phyloP scores from a whole-genome alignment of 306 rosid species.

The Erythrophleum fordii region DNA sequence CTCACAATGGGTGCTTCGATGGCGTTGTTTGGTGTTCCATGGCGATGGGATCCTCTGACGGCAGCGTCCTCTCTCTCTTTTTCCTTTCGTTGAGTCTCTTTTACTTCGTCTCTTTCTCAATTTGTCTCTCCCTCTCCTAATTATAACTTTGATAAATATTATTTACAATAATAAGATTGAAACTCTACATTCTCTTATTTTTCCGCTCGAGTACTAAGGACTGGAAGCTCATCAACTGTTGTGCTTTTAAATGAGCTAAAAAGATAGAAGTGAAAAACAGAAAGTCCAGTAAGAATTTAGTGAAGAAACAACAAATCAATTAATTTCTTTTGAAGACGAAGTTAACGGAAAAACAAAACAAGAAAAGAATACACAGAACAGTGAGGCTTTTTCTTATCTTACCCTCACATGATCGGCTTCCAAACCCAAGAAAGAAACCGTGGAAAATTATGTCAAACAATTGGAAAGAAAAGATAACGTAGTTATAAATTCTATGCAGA shows the following conservation, averaged over 20 bases:
- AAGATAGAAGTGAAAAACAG: neutral
- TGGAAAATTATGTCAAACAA: conserved; percentile 53
- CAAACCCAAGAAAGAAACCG: conserved; percentile 47
- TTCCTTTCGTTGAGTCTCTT: no score
- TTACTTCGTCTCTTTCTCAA: no score
- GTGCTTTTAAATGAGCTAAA: neutral
- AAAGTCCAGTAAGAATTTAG: conserved; percentile 34
- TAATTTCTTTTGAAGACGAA: conserved; percentile 49
- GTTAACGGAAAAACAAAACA: conserved; percentile 31
- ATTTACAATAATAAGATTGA: neutral
- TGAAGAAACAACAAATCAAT: conserved; percentile 50
- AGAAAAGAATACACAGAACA: conserved; percentile 59
- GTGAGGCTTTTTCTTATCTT: conserved; percentile 60
- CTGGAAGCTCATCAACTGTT: neutral
- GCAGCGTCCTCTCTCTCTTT: no score
- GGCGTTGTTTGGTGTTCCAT: no score
- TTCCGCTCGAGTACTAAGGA: neutral
- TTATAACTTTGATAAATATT: neutral
- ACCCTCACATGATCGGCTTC: conserved; percentile 57
- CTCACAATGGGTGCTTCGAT: no score
- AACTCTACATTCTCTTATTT: neutral
- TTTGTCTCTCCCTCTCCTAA: no score
- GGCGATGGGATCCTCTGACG: no score
- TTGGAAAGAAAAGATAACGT: conserved; percentile 40
- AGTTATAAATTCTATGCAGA: conserved; percentile 41